A percentile compares a stretch with the other conserved stretches of the same genome.
These are phyloP conservation scores for Geotrichum cucujoidarum DNA, from an alignment of 1,139 yeast genomes.

Conservation along the genomic window DNA sequence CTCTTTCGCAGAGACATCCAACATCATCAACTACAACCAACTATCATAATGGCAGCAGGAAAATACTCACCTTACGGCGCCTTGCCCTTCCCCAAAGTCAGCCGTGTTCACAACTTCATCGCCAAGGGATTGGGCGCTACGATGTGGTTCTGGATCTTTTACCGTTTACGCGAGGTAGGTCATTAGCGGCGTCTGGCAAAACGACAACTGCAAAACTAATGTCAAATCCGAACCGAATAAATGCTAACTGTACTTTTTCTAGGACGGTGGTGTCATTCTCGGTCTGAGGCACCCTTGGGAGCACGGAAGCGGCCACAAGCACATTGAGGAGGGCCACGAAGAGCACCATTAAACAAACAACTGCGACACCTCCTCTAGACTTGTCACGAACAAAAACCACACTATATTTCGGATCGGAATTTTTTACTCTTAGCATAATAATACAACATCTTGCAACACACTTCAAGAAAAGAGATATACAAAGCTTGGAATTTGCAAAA, in stretches of 20 bases:
- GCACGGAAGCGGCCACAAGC: constrained; percentile 30
- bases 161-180: constrained; percentile 63
- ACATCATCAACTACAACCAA: neutral
- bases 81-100: constrained; percentile 36
- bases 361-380: neutral
- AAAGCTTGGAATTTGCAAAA: neutral
- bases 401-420: neutral
- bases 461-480: too few relatives aligned
- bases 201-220: constrained; percentile 3
- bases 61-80: constrained; percentile 26
- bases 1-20: neutral
- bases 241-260: neutral
- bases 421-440: constrained; percentile 7
- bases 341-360: constrained; percentile 10
- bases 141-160: constrained; percentile 84
- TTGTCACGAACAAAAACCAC: neutral
- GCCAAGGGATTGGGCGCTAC: constrained; percentile 70
- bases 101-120: constrained; percentile 47
- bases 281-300: constrained; percentile 45
- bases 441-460: neutral
- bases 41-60: constrained; percentile 14
- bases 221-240: neutral
- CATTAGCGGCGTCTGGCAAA: neutral
- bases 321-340: constrained; percentile 16
- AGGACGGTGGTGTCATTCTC: constrained; percentile 40